These are phyloP conservation scores for Naganishia albida DNA, from an alignment of 1,284 basidiomycete genomes.

Conservation along the genomic window DNA sequence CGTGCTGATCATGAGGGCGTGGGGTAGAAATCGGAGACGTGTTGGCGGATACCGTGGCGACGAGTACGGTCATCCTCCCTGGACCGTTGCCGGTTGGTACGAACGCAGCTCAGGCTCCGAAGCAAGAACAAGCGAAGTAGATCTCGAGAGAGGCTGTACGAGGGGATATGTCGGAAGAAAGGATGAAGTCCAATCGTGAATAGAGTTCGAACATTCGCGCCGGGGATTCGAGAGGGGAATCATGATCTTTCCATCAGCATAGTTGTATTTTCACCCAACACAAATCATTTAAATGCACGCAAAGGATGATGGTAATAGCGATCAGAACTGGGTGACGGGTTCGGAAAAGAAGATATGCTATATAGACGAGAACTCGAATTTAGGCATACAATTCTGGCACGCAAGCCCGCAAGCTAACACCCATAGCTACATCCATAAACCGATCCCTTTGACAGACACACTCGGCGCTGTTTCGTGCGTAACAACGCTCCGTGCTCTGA, in stretches of 20 bases:
- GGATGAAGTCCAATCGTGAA: neutral
- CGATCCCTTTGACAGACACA: no score
- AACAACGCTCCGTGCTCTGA: no score
- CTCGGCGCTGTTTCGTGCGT: no score
- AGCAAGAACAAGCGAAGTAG: neutral
- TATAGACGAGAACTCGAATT: no score
- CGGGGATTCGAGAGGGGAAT: neutral
- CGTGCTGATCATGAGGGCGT: no score
- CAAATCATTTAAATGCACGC: neutral
- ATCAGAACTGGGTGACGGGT: no score
- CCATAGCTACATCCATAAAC: no score
- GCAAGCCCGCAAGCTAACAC: no score
- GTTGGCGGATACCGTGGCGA: slow-evolving; percentile 8
- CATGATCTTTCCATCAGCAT: neutral
- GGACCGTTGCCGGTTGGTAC: slow-evolving; percentile 5
- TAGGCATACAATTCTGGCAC: no score
- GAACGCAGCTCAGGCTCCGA: neutral
- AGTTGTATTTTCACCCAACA: neutral
- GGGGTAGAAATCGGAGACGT: slow-evolving; percentile 16
- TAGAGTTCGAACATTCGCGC: neutral
- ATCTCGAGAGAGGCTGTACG: neutral
- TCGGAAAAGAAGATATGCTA: no score
- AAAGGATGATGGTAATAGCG: no score
- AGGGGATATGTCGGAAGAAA: neutral
- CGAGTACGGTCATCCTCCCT: slow-evolving; percentile 14